Percentiles rank a stretch among this genome's conserved stretches.
These are phyloP conservation scores for Nitzschia putrida DNA, from an alignment of 108 stramenopile genomes.

Conservation along the genomic window DNA sequence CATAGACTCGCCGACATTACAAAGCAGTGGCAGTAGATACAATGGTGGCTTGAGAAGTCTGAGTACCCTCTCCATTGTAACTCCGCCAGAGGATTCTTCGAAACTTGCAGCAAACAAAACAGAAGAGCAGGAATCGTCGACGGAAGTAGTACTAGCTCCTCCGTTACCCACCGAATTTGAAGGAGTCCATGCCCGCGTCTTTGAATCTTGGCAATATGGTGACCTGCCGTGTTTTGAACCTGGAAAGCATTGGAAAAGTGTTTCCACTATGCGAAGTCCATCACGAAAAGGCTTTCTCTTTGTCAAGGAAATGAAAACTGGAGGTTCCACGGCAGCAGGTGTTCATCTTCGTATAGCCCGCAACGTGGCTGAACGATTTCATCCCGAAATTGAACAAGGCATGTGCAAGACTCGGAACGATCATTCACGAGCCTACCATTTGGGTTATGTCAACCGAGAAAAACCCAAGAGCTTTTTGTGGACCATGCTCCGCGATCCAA, in stretches of 20 bases:
- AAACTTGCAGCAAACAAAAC: neutral
- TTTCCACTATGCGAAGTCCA: slow-evolving; percentile 1
- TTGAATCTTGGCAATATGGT: slow-evolving; percentile 6
- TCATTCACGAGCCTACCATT: neutral
- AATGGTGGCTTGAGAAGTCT: too few species aligned
- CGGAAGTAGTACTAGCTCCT: neutral
- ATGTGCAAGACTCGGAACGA: slow-evolving; percentile 3
- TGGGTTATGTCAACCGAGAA: slow-evolving; percentile 19
- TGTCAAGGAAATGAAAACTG: slow-evolving; percentile 39
- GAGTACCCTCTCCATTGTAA: too few species aligned
- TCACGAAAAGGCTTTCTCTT: slow-evolving; percentile 28
- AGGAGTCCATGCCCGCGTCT: neutral
- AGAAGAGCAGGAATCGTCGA: neutral
- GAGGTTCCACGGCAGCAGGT: slow-evolving; percentile 33
- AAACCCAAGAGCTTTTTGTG: slow-evolving; percentile 25
- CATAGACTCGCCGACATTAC: too few species aligned
- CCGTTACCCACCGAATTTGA: slow-evolving; percentile 3
- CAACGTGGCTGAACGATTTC: slow-evolving; percentile 17
- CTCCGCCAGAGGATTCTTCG: too few species aligned
- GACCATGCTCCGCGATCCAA: slow-evolving; percentile 39
- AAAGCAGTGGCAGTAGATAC: too few species aligned
- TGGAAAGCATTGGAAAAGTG: neutral
- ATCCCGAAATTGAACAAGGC: neutral
- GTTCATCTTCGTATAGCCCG: slow-evolving; percentile 40
- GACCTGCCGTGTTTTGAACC: slow-evolving; percentile 4